Percentiles rank a stretch among this genome's conserved stretches.
Conservation (phyloP, 2,329 filamentous ascomycete genomes). For the Stagonosporopsis cucurbitacearum region DNA sequence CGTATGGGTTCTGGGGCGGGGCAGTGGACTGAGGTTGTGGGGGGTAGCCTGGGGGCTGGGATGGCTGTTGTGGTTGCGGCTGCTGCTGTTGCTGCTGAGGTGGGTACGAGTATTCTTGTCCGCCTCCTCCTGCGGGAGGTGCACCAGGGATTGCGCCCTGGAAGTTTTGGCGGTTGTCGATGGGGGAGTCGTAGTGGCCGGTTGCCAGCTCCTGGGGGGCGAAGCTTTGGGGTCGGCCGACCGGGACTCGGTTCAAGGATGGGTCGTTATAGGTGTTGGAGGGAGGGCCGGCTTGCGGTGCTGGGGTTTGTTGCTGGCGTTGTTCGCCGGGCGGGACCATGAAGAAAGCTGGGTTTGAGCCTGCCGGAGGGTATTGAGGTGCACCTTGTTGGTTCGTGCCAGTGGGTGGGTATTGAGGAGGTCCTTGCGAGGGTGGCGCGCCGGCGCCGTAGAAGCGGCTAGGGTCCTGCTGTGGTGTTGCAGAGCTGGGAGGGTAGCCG, state of each 20-base stretch:
- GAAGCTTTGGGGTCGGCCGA: slow-evolving; percentile 46
- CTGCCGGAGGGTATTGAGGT: slow-evolving; percentile 48
- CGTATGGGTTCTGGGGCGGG: slow-evolving; percentile 34
- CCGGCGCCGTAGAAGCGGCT: slow-evolving; percentile 38
- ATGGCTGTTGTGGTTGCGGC: slow-evolving; percentile 9
- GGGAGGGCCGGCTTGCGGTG: slow-evolving; percentile 37
- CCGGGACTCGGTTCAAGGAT: slow-evolving; percentile 42
- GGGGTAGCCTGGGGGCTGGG: slow-evolving; percentile 33
- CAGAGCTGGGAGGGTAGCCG: slow-evolving; percentile 44
- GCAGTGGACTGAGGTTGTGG: slow-evolving; percentile 27
- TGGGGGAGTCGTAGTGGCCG: slow-evolving; percentile 55
- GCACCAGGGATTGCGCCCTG: slow-evolving; percentile 32
- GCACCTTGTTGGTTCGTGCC: slow-evolving; percentile 40
- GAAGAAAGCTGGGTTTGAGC: slow-evolving; percentile 48
- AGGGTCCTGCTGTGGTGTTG: slow-evolving; percentile 44
- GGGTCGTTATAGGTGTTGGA: slow-evolving; percentile 50
- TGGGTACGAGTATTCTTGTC: slow-evolving; percentile 38
- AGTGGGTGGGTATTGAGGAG: slow-evolving; percentile 48
- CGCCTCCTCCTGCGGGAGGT: slow-evolving; percentile 34
- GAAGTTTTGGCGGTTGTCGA: slow-evolving; percentile 54
- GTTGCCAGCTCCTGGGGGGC: slow-evolving; percentile 57
- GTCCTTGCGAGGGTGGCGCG: slow-evolving; percentile 42
- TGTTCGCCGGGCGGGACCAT: slow-evolving; percentile 45
- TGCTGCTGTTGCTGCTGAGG: slow-evolving; percentile 18
- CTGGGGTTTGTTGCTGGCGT: slow-evolving; percentile 39